Evolutionary conservation across 139 green algal genomes (phyloP), one percentile per base, ranked within the genome.

Genomic region (Picochlorum sp.): DNA sequence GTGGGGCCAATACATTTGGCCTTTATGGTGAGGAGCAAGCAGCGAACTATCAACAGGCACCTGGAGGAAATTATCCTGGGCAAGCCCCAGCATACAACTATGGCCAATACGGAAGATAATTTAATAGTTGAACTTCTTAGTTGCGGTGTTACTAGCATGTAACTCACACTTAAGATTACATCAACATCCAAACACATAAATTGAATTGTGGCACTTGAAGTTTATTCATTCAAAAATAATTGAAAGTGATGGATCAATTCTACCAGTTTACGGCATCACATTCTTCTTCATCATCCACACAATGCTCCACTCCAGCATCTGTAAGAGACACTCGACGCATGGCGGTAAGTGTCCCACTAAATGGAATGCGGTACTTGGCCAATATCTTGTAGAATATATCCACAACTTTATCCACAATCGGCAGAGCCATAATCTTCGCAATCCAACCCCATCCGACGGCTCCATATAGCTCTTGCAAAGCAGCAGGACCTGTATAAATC

Each of bases 391-490:
- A 88, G 28, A 84, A 24, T 49, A 77, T 33, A 22, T 81, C 69
- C 24, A 83, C 72, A 2, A 79, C 47, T 16, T 60, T 66, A 14
- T 60, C 65, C 18, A 90, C 33, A 30, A 85, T 49, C 2, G 83
- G 81, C 9, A 82, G 35, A 67, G 80, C 69, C 39, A 70, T 76
- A 5, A 90, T 63, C 14, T 67, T 61, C 0, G 78, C 71, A 2
- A 78, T 63, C 83, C 83, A 91, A 32, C 83, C 83, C 57, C 85
- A 66, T 14, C 79, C 83, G 33, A 88, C 80, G 2, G 64, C 57
- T 36, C 54, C 37, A 55, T 84, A 89, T 57, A 89, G 62, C 7
- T 50, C 22, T n/a, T 70, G 68, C 28, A 89, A 65, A 2, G 81
- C 82, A 24, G 80, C 75, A 14, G 75, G 79, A 51, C 82, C 82